Base-by-base conservation (phyloP, 129 eudicot genomes). In the Helichrysum umbraculigerum region DNA sequence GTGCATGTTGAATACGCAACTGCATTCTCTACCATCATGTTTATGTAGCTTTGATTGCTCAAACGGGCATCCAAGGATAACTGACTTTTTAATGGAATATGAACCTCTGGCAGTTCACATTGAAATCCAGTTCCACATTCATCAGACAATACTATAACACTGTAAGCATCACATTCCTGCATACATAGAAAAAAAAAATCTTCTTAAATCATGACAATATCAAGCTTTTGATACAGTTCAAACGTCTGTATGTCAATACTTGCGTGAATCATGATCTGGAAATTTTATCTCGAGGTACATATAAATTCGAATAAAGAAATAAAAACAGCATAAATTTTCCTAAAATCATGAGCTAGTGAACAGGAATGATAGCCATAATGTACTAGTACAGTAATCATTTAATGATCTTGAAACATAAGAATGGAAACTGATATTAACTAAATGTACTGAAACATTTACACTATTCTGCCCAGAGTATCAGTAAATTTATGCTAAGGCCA, bases 81-180 rank as follows among this genome's bases (percentile, higher is more conserved):
- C 79, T 85, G 88, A 69, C 73, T 82, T 76, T 86, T 84, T 57
- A 85, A 69, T 57, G 82, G 76, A 67, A 42, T 61, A 9, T 84
- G 77, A 75, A 73, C 85, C 72, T 85, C 87, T 59, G 83, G 83
- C 1, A 85, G 25, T 80, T 72, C 89, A 83, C 70, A 74, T 22
- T 72, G 78, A 3, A 77, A 59, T 63, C 81, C 81, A 14, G 69
- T 65, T 7, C 81, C 56, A 69, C 84, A 81, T 78, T 87, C 91
- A 84, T 89, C 92, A 69, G 87, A 88, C 60, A 85, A 63, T 66
- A 89, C 54, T 73, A 85, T 77, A 70, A 87, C 76, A 59, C 88
- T 80, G 51, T 84, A 88, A 34, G 76, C 77, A 75, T 78, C 87
- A 76, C 83, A 88, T 75, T 81, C 86, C 97, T 91, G 82, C 76